Evolutionary conservation across 805 yeast genomes (phyloP).

Genomic region (Ascoidea asiatica): DNA sequence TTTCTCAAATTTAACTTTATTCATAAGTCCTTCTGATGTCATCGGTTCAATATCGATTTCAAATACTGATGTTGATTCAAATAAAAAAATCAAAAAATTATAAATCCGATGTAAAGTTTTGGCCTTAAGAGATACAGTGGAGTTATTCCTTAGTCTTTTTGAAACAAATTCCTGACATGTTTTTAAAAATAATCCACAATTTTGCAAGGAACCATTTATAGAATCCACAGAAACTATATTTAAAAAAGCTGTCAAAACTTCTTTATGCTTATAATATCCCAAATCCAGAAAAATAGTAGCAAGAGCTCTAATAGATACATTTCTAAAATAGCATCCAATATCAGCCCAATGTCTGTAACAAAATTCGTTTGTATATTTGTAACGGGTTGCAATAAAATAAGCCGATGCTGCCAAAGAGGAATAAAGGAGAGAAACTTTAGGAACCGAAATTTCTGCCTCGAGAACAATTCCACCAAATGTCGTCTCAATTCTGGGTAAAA

Average conservation of each 20-base stretch:
- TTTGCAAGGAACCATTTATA: constrained; percentile 86
- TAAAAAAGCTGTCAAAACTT: constrained; percentile 51
- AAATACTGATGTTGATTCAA: neutral
- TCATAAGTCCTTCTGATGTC: constrained; percentile 8
- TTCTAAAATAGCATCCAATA: constrained; percentile 2
- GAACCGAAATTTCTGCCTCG: constrained; percentile 58
- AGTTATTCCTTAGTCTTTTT: constrained; percentile 49
- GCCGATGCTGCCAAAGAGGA: constrained; percentile 75
- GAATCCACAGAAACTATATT: constrained; percentile 39
- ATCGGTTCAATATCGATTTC: neutral
- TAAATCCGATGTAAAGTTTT: constrained; percentile 61
- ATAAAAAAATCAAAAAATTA: neutral
- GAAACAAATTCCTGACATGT: constrained; percentile 68
- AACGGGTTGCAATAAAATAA: constrained; percentile 59
- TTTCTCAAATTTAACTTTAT: constrained; percentile 6
- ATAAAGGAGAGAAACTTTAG: constrained; percentile 65
- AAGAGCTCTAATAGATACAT: constrained; percentile 4
- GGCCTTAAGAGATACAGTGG: constrained; percentile 63
- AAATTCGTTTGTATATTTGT: constrained; percentile 49
- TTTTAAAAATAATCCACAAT: constrained; percentile 60
- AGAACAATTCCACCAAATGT: constrained; percentile 76
- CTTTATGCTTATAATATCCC: constrained; percentile 60
- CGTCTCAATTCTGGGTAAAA: constrained; percentile 68
- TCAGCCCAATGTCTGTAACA: constrained; percentile 4
- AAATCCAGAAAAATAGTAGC: constrained; percentile 25